Base-by-base conservation (phyloP, 2,329 filamentous ascomycete genomes). In the Phaeosphaeria sp. region DNA sequence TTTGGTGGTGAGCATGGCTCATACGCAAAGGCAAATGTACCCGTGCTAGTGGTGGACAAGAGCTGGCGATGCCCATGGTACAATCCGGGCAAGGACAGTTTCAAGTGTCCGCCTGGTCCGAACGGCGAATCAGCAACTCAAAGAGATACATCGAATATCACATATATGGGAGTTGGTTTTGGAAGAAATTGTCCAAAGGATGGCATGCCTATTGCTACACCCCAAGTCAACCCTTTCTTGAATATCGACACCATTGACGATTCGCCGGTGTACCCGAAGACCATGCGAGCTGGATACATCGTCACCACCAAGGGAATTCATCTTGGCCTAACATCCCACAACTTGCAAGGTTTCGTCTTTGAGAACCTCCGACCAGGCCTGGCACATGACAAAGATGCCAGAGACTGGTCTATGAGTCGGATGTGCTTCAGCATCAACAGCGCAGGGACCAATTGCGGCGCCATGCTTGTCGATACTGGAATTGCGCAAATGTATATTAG, bases 161-260 rank as follows among this genome's bases (percentile, higher is more conserved):
- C 65, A 18, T 77, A 76, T 54, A 77, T 77, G 74, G 74, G 74
- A 9, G 65, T 77, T 43, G 74, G 74, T 1, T 77, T 77, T 30
- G 73, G 72, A 6, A 64, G 74, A 39, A 77, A 77, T 46, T 56
- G 55, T 25, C 59, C 63, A 7, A 67, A 57, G 17, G 69, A 73
- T 22, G 69, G 67, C 7, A 71, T 73, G 68, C 68, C 68, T 5
- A 68, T 65, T 52, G 73, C 65, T 36, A 55, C 66, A 20, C 72
- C 74, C 3, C 59, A 56, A 18, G 63, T 67, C 41, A 77, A 78
- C 50, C 71, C 76, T 1, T 77, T 77, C 39, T 47, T 77, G 50
- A 78, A 78, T 43, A 59, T 77, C 46, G 53, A 67, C 17, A 52
- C 63, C 3, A 67, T 77, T 42, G 66, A 76, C 7, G 68, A 65